phyloP scores from a whole-genome alignment of 208 protist species.

The Lotmaria passim region DNA sequence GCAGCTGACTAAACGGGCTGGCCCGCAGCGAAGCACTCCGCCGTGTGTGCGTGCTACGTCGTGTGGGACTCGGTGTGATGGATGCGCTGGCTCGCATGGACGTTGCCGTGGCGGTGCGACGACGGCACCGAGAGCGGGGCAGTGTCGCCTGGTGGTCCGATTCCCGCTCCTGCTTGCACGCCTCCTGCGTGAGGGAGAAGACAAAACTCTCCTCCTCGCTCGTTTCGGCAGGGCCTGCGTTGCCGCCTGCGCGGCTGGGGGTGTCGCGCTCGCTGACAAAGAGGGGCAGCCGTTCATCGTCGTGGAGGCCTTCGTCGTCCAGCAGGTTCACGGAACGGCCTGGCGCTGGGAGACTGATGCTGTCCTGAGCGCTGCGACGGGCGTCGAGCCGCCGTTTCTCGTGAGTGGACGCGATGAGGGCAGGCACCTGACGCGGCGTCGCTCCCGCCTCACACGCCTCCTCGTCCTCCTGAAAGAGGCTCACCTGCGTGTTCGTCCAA shows the following conservation, averaged over 20 bases:
- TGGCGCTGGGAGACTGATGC: constrained; percentile 27
- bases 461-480: constrained; percentile 31
- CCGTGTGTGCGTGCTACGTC: not conserved
- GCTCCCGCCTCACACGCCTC: constrained; percentile 10
- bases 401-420: constrained; percentile 12
- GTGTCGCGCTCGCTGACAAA: constrained; percentile 15
- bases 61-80: constrained; percentile 13
- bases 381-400: constrained; percentile 20
- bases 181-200: constrained; percentile 45
- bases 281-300: constrained; percentile 27
- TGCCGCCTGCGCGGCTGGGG: not conserved
- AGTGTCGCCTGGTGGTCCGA: constrained; percentile 21
- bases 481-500: constrained; percentile 28
- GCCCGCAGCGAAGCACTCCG: constrained; percentile 9
- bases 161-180: constrained; percentile 27
- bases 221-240: not conserved
- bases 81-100: not conserved
- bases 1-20: constrained; percentile 40
- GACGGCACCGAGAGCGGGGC: constrained; percentile 14
- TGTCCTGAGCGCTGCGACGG: constrained; percentile 6
- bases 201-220: not conserved
- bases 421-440: not conserved
- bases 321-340: constrained; percentile 37
- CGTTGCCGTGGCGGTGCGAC: not conserved
- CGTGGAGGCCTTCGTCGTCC: constrained; percentile 33